Evolutionary conservation across 1,284 basidiomycete species (phyloP).

Genomic region (Ceratobasidium sp.): DNA sequence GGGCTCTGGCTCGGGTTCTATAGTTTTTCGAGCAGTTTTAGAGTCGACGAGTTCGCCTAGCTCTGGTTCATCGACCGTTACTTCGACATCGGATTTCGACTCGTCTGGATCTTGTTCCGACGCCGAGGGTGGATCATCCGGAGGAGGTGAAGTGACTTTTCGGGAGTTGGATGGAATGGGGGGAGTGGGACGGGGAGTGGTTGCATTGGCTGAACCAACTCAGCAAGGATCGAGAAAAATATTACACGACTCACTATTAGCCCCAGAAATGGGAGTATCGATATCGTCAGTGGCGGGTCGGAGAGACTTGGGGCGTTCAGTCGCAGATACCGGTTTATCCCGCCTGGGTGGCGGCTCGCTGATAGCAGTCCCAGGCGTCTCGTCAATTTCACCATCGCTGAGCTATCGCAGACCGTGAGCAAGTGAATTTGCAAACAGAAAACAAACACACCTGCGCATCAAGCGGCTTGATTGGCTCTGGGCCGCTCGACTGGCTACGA

Average conservation of each 20-base stretch:
- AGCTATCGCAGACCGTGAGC: slow-evolving; percentile 28
- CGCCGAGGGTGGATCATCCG: slow-evolving; percentile 7
- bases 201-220: slow-evolving; percentile 30
- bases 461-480: slow-evolving; percentile 13
- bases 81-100: slow-evolving; percentile 38
- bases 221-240: slow-evolving; percentile 9
- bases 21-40: slow-evolving; percentile 16
- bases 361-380: slow-evolving; percentile 26
- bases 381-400: slow-evolving; percentile 40
- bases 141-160: slow-evolving; percentile 26
- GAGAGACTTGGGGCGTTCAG: slow-evolving; percentile 1
- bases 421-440: slow-evolving; percentile 1
- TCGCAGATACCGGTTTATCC: slow-evolving; percentile 41
- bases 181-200: slow-evolving; percentile 38
- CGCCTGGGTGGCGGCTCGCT: slow-evolving; percentile 30
- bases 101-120: slow-evolving; percentile 34
- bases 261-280: slow-evolving; percentile 33
- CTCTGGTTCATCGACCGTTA: slow-evolving; percentile 23
- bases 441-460: slow-evolving; percentile 24
- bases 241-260: slow-evolving; percentile 30
- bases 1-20: slow-evolving; percentile 51
- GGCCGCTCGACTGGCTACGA: slow-evolving; percentile 40
- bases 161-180: slow-evolving; percentile 10
- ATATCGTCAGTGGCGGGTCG: slow-evolving; percentile 20
- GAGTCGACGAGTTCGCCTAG: slow-evolving; percentile 20